Evolutionary conservation across 73 alveolate species (phyloP).

Genomic region (Tetrahymena thermophila): DNA sequence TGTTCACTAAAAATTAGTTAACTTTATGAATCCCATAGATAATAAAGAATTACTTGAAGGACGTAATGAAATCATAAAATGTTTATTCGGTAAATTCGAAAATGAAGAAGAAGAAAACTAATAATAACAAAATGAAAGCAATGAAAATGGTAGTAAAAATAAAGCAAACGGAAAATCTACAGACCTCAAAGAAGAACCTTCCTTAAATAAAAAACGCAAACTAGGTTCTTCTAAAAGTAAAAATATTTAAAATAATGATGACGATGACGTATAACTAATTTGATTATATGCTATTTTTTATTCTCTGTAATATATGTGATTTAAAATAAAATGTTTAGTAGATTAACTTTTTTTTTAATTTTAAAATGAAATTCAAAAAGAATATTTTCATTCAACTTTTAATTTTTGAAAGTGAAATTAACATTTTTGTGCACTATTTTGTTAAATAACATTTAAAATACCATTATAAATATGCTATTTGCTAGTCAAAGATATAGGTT

Average conservation of each 20-base stretch:
- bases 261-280: neutral
- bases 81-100: constrained; percentile 8
- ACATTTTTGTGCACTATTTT: no score
- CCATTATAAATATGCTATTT: no score
- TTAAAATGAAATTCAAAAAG: no score
- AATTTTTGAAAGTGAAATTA: no score
- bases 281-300: neutral
- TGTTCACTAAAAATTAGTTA: constrained; percentile 72
- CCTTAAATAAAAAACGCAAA: neutral
- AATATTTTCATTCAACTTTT: no score
- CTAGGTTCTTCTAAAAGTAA: neutral
- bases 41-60: constrained; percentile 47
- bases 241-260: neutral
- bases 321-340: no score
- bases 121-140: neutral
- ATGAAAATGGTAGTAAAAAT: neutral
- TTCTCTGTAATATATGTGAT: no score
- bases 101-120: neutral
- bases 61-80: constrained; percentile 48
- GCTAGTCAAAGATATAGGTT: no score
- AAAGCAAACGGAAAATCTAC: neutral
- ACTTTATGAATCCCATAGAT: constrained; percentile 74
- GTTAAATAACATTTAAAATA: no score
- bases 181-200: neutral
- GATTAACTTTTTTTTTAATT: no score